These are phyloP conservation scores for Globisporangium recalcitrans DNA, from an alignment of 352 stramenopile genomes.

Conservation along the genomic window DNA sequence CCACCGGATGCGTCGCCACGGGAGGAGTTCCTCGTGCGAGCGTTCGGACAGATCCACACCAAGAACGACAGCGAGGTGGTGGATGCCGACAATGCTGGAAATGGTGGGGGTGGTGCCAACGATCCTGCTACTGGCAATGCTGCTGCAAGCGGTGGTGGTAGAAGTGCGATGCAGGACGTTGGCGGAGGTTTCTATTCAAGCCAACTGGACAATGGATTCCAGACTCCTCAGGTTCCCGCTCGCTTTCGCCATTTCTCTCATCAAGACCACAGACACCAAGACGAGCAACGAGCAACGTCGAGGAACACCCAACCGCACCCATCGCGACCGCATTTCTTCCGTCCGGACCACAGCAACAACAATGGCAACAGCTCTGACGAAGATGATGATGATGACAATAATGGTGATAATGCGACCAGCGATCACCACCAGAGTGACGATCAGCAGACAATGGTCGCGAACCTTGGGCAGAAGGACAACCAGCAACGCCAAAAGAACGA, in stretches of 20 bases:
- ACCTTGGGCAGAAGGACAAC: background rate
- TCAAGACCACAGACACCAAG: background rate
- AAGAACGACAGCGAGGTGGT: background rate
- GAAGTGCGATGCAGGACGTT: background rate
- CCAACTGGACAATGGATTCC: background rate
- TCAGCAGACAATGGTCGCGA: background rate
- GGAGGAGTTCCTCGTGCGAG: conserved; percentile 66
- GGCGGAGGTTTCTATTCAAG: background rate
- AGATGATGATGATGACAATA: background rate
- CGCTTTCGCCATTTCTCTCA: background rate
- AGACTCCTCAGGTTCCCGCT: background rate
- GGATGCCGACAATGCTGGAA: background rate
- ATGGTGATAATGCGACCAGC: background rate
- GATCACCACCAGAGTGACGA: background rate
- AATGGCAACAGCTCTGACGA: background rate
- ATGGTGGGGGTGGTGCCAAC: background rate
- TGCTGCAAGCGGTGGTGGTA: background rate
- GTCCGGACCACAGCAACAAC: background rate
- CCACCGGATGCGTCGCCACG: conserved; percentile 49
- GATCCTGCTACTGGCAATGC: too few relatives aligned
- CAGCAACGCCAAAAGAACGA: background rate
- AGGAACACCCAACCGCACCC: background rate
- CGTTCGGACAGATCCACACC: conserved; percentile 51
- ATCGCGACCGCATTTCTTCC: conserved; percentile 2
- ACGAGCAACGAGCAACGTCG: background rate